phyloP scores from a whole-genome alignment of 192 early-diverging fungal species.

The Coemansia sp. region DNA sequence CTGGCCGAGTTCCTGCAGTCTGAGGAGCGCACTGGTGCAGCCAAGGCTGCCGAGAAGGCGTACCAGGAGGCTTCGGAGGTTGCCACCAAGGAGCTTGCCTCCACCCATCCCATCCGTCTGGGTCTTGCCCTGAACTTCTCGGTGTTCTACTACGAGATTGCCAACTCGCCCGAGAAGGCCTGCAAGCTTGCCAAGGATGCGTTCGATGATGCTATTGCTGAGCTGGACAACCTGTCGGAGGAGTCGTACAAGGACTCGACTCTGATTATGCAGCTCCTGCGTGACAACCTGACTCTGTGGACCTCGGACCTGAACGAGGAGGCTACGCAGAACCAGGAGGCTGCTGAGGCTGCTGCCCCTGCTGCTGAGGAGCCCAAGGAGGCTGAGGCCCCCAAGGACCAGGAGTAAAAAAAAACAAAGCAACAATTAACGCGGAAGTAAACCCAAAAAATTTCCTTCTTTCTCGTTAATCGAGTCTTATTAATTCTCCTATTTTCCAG shows the following conservation, averaged over 20 bases:
- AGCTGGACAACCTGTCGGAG: slow-evolving; percentile 97
- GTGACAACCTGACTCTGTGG: slow-evolving; percentile 99
- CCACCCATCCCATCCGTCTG: slow-evolving; percentile 98
- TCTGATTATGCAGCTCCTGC: slow-evolving; percentile 98
- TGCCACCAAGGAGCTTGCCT: slow-evolving; percentile 89
- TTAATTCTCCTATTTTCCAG: neutral
- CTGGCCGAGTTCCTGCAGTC: slow-evolving; percentile 94
- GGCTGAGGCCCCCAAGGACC: slow-evolving; percentile 31
- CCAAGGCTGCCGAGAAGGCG: slow-evolving; percentile 82
- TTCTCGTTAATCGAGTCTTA: neutral
- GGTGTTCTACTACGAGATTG: slow-evolving; percentile 99
- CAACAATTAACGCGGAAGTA: neutral
- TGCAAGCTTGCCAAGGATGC: slow-evolving; percentile 86
- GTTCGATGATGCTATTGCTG: slow-evolving; percentile 99
- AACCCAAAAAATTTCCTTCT: slow-evolving; percentile 6
- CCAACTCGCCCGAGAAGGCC: slow-evolving; percentile 96
- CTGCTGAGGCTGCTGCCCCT: slow-evolving; percentile 20
- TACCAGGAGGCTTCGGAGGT: slow-evolving; percentile 96
- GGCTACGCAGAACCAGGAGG: slow-evolving; percentile 24
- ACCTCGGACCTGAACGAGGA: slow-evolving; percentile 81
- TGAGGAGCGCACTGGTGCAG: slow-evolving; percentile 80
- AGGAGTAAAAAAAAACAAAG: slow-evolving; percentile 19
- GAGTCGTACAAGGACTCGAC: slow-evolving; percentile 99
- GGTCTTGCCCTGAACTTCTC: slow-evolving; percentile 98
- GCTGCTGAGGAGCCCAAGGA: slow-evolving; percentile 29